Evolutionary conservation across 495 filamentous ascomycete species (phyloP), one percentile per base, ranked within the genome.

Genomic region (Pyronema domesticum): DNA sequence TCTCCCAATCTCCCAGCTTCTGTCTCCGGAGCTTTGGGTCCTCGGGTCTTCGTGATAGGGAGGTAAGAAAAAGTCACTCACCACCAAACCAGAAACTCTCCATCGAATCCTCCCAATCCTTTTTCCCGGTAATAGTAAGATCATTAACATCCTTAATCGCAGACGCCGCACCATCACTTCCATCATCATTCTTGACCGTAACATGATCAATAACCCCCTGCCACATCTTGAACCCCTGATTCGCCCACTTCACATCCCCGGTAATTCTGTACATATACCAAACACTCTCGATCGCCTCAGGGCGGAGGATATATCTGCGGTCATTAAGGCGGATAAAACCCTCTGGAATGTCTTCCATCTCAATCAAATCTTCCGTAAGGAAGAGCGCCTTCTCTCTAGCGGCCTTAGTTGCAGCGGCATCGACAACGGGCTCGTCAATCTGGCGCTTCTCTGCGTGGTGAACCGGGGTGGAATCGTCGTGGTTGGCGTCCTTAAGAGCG

Each of bases 201-300:
- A 50, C 9, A 30, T 13, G 10, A 34, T 17, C 7, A 13, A 36
- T 36, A 36, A 78, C 68, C 6, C 65, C 59, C 57, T 72, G 55
- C 59, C 74, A 82, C 77, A 80, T 81, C 8, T 65, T 61, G 77
- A 79, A 82, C 0, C 78, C 79, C 50, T 77, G 72, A n/a, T 80
- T 73, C 55, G 71, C 72, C 58, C 72, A 77, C 8, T 65, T 64
- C 17, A 62, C 45, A 54, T 80, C 68, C 17, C 75, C 79, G 7
- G 79, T 80, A 54, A 80, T 63, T 46, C 79, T 74, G 58, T 76
- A 80, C 55, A 65, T 69, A 44, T 60, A 62, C 46, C 80, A 82
- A 17, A 82, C 74, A 13, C 72, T 74, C 56, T 82, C 79, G 49
- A 82, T 81, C 7, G 78, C 77, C 64, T 82, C 79, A 17, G 79